Conservation (phyloP, 2,329 filamentous ascomycete species). For the Fusarium mundagurra region DNA sequence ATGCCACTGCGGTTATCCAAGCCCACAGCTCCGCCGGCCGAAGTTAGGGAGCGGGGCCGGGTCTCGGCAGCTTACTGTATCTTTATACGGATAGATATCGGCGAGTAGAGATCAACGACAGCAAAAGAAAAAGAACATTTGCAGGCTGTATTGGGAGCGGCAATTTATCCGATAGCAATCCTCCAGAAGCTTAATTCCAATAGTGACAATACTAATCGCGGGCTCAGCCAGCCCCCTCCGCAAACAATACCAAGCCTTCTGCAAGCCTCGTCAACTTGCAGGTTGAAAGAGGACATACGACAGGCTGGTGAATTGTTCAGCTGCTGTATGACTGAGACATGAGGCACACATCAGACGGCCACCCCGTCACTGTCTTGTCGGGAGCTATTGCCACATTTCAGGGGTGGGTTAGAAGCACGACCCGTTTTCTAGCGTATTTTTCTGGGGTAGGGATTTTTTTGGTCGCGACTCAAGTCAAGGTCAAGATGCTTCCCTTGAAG, state of each 20-base stretch:
- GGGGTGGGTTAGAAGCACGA: slow-evolving; percentile 19
- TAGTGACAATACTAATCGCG: slow-evolving; percentile 3
- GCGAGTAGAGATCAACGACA: not conserved
- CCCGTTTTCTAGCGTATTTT: slow-evolving; percentile 40
- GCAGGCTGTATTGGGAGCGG: slow-evolving; percentile 1
- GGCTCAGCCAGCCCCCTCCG: slow-evolving; percentile 28
- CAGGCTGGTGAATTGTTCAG: slow-evolving; percentile 15
- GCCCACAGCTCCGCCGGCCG: slow-evolving; percentile 10
- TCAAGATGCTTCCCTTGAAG: slow-evolving; percentile 8
- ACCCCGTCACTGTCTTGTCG: slow-evolving; percentile 24
- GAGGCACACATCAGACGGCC: slow-evolving; percentile 19
- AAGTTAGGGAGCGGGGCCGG: slow-evolving; percentile 17
- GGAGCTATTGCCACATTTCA: slow-evolving; percentile 34
- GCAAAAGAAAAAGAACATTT: not conserved
- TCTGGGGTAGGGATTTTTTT: slow-evolving; percentile 27
- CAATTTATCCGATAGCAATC: slow-evolving; percentile 22
- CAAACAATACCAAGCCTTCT: not conserved
- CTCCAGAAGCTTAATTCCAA: slow-evolving; percentile 3
- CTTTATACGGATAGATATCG: not conserved
- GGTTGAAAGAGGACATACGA: not conserved
- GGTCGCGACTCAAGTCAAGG: slow-evolving; percentile 4
- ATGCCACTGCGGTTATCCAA: slow-evolving; percentile 17
- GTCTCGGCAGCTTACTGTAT: slow-evolving; percentile 4
- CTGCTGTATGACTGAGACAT: slow-evolving; percentile 21
- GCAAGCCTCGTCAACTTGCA: slow-evolving; percentile 11